A percentile compares a stretch with the other conserved stretches of the same genome.
These are phyloP conservation scores for Aspergillus bertholletiae DNA, from an alignment of 495 filamentous ascomycete genomes.

Conservation along the genomic window DNA sequence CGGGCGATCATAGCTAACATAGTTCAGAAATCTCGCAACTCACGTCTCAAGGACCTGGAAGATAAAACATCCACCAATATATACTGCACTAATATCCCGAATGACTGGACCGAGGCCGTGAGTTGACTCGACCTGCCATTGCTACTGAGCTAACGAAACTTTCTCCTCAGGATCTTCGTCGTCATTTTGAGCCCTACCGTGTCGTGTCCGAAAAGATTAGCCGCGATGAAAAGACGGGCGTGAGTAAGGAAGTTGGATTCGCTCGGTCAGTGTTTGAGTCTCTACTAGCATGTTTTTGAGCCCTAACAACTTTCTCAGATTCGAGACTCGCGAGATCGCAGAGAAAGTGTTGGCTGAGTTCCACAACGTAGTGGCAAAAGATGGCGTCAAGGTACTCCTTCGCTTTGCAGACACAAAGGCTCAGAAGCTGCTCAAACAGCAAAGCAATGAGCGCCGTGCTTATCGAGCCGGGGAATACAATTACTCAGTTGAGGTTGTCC, in stretches of 20 bases:
- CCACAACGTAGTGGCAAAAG: constrained; percentile 63
- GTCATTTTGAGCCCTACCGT: constrained; percentile 69
- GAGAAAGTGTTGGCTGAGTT: constrained; percentile 81
- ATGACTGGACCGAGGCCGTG: constrained; percentile 83
- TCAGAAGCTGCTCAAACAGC: constrained; percentile 92
- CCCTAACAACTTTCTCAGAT: constrained; percentile 45
- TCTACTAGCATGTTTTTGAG: background rate
- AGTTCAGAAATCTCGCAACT: constrained; percentile 86
- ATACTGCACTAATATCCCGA: constrained; percentile 93
- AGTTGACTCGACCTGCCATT: constrained; percentile 20
- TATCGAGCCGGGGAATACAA: constrained; percentile 97
- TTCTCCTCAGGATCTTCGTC: constrained; percentile 32
- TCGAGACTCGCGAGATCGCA: constrained; percentile 82
- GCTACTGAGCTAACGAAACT: constrained; percentile 9
- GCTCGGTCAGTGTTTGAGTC: constrained; percentile 63
- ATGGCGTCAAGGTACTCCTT: constrained; percentile 79
- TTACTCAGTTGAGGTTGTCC: constrained; percentile 47
- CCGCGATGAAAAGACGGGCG: constrained; percentile 74
- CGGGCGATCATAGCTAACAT: constrained; percentile 11
- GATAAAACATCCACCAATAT: constrained; percentile 88
- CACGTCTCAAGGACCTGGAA: constrained; percentile 86
- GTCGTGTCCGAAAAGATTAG: constrained; percentile 91
- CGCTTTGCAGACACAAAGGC: constrained; percentile 95
- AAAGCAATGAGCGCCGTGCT: constrained; percentile 86
- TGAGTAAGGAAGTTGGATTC: constrained; percentile 96